Evolutionary conservation across 129 eudicot species (phyloP), one percentile per base, ranked within the genome.

Genomic region (Heracleum sosnowskyi): DNA sequence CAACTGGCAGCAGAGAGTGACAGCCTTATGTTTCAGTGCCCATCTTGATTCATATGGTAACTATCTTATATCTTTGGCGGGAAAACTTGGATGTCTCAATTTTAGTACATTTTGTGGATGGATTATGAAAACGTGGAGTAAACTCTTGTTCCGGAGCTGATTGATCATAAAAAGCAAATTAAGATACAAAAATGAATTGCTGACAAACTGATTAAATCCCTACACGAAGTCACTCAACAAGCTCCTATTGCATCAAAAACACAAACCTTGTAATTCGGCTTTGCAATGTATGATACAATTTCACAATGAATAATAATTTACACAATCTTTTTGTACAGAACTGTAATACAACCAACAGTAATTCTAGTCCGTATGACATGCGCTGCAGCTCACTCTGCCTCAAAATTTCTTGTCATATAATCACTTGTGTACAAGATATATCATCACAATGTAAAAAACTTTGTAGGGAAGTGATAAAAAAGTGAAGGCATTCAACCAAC

Each of bases 391-490:
- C 72, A 16, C 22, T 66, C 76, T 80, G 88, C 87, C 90, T 77
- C 70, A 70, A n/a, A 75, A 66, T 66, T 29, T 31, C 40, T 28
- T 77, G 79, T n/a, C 83, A 80, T 81, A 73, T 79, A 78, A 86
- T 79, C 78, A 35, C 74, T 53, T 46, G 82, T 66, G 64, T 77
- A 82, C 82, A 81, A 15, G 46, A 83, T 80, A 46, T 73, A 69
- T 81, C 75, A 42, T 81, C 80, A 84, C 79, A 84, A 85, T 89
- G 82, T 89, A 91, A 91, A 83, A 84, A 66, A 77, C 46, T 2
- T 69, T 8, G 45, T 5, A 17, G 42, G 42, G 11, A 49, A 62
- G 46, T 72, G 70, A 37, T 41, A 16, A 49, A 28, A 28, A 57
- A 55, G 68, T 34, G 42, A 37, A 24, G 53, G 24, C 51, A 40